These are phyloP conservation scores for Euryodendron excelsum DNA, from an alignment of 148 eudicot genomes.

Conservation along the genomic window DNA sequence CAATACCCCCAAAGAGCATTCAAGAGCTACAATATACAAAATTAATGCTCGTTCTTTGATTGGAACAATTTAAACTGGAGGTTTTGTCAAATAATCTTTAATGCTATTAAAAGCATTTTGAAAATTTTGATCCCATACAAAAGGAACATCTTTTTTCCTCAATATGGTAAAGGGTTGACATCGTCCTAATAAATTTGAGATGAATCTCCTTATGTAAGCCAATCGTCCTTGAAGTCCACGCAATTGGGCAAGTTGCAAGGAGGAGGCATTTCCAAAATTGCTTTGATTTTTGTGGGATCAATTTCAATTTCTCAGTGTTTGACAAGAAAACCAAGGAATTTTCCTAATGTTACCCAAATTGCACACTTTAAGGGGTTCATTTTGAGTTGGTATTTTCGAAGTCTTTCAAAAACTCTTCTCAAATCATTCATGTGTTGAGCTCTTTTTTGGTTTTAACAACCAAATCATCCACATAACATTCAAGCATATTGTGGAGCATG, in stretches of 20 bases:
- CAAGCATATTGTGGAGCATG: too few relatives aligned
- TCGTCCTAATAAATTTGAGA: not conserved
- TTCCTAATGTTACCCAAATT: too few relatives aligned
- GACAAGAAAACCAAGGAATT: too few relatives aligned
- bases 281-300: not conserved
- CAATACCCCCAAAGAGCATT: not conserved
- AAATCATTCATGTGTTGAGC: too few relatives aligned
- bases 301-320: not conserved
- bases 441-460: too few relatives aligned
- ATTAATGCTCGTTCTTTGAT: not conserved
- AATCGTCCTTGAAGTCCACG: not conserved
- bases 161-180: not conserved
- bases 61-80: not conserved
- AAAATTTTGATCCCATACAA: too few relatives aligned
- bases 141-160: not conserved
- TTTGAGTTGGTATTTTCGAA: too few relatives aligned
- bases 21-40: not conserved
- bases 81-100: not conserved
- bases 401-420: too few relatives aligned
- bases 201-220: slow-evolving; percentile 2
- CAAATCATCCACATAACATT: too few relatives aligned
- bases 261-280: slow-evolving; percentile 1
- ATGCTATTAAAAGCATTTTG: not conserved
- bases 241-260: not conserved
- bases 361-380: too few relatives aligned